Base-by-base conservation (phyloP, 306 rosid species). In the Prunus padus region DNA sequence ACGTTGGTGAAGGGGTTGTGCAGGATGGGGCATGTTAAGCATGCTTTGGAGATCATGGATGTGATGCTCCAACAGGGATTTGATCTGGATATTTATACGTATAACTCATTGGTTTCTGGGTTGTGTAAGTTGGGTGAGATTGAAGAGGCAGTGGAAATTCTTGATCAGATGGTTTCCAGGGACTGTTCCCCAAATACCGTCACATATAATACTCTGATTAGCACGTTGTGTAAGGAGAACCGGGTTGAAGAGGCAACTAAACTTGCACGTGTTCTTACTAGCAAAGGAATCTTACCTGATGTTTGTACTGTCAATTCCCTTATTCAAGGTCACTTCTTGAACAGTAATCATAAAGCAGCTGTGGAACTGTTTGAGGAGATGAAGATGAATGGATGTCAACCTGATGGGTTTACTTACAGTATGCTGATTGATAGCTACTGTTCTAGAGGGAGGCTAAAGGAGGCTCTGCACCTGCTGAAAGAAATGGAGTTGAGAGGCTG, bases 401-500 rank as follows among this genome's bases (percentile, higher is more conserved):
- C 98, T 3, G 92, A 95, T 67, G 97, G 88, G 75, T 89, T 90
- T 78, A 95, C 98, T 1, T 95, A 95, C 75, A 82, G 82, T 75
- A 88, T 95, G 82, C 79, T 95, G 80, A 92, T 95, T 44, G 91
- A 84, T 60, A 87, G 86, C 79, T 56, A 85, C n/a, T 90, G 97
- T 80, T 84, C 88, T 1, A 88, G 86, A 65, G 69, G 89, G 83
- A 87, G 60, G 62, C 84, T 87, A 63, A 81, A 75, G 33, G 90
- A 84, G 67, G 98, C 97, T n/a, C 62, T 90, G 84, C 33, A 14
- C 75, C 69, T 95, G 61, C 77, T 92, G 62, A 92, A 86, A 61
- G 96, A 95, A 80, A 95, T 94, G 96, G 98, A 92, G 82, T 63
- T 42, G 8, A 87, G 86, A 69, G 93, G 96, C 49, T 95, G 93